Evolutionary conservation across 106 monocot species (phyloP).

Genomic region (Alisma plantagoaquatica): DNA sequence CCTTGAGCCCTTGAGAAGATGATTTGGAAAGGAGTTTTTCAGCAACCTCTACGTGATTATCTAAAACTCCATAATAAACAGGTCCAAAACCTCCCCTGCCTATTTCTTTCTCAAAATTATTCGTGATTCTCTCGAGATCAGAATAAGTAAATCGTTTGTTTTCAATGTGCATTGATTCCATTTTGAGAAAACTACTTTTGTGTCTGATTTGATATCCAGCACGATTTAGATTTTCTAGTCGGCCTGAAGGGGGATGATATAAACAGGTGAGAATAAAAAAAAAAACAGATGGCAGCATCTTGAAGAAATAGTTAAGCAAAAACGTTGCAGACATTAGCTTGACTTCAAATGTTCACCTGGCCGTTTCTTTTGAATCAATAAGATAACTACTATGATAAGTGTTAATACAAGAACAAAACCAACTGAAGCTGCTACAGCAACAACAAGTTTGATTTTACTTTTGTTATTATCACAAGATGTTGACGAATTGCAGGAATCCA

Average conservation of each 20-base stretch:
- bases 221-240: no score
- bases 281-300: no score
- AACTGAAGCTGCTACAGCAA: background rate
- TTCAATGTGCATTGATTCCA: constrained; percentile 1
- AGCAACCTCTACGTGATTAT: constrained; percentile 4
- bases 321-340: no score
- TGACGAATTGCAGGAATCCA: background rate
- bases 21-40: constrained; percentile 10
- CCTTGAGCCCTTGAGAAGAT: constrained; percentile 8
- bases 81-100: constrained; percentile 20
- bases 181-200: background rate
- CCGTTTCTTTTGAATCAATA: background rate
- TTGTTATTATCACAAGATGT: background rate
- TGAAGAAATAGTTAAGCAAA: no score
- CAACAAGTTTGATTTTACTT: background rate
- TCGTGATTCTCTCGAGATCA: constrained; percentile 8
- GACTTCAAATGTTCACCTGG: no score
- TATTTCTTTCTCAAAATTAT: constrained; percentile 5
- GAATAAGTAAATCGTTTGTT: constrained; percentile 4
- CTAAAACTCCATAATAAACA: constrained; percentile 9
- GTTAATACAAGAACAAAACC: background rate
- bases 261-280: no score
- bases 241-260: no score
- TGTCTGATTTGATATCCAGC: no score
- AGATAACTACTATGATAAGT: background rate